Evolutionary conservation across 192 early-diverging fungal genomes (phyloP).

Genomic region (Thamnidium elegans): DNA sequence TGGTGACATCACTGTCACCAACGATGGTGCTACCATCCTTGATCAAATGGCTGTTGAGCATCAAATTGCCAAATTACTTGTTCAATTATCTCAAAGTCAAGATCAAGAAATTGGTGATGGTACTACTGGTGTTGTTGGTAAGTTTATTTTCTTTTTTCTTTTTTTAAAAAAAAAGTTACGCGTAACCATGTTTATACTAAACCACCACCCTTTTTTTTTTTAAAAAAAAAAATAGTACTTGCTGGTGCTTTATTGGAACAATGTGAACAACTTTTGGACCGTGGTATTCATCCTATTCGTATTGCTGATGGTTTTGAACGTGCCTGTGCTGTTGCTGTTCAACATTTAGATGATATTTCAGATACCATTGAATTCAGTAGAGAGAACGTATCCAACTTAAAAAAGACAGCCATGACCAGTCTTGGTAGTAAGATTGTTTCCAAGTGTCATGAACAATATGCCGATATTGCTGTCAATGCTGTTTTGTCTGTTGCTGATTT

Average conservation of each 20-base stretch:
- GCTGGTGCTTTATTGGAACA: slow-evolving; percentile 98
- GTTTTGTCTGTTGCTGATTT: slow-evolving; percentile 97
- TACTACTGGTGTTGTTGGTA: slow-evolving; percentile 98
- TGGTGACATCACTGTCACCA: slow-evolving; percentile 98
- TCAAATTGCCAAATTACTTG: slow-evolving; percentile 97
- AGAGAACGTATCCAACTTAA: slow-evolving; percentile 78
- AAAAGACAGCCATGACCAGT: slow-evolving; percentile 95
- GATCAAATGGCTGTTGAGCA: slow-evolving; percentile 98
- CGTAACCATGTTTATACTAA: background rate
- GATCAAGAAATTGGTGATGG: slow-evolving; percentile 99
- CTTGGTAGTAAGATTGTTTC: slow-evolving; percentile 99
- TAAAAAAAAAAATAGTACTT: slow-evolving; percentile 68
- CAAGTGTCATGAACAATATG: slow-evolving; percentile 97
- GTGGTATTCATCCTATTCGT: slow-evolving; percentile 98
- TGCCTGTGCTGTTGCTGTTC: slow-evolving; percentile 93
- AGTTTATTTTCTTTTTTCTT: slow-evolving; percentile 16
- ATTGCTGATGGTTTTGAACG: slow-evolving; percentile 98
- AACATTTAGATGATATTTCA: slow-evolving; percentile 87
- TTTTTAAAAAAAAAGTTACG: background rate
- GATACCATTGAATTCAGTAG: slow-evolving; percentile 85
- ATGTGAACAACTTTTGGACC: slow-evolving; percentile 90
- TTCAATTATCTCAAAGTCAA: slow-evolving; percentile 96
- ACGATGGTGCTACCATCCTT: slow-evolving; percentile 99
- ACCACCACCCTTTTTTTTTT: background rate
- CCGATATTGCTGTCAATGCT: slow-evolving; percentile 97